Base-by-base conservation (phyloP, 2,329 filamentous ascomycete species). In the Paecilomyces sp. region DNA sequence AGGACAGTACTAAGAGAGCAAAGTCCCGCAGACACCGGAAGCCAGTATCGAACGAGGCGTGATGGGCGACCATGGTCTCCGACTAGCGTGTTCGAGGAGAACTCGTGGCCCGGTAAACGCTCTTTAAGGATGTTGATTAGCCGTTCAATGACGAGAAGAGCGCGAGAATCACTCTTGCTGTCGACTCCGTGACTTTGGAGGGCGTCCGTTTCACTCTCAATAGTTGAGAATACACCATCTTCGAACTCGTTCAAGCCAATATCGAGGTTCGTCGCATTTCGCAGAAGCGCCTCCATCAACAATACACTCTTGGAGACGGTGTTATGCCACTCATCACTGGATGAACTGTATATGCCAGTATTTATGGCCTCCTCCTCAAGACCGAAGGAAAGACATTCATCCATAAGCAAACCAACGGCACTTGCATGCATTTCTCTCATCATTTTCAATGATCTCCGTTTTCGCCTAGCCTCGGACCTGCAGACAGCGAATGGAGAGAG, bases 1-100 rank as follows among this genome's bases (percentile, higher is more conserved):
- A 97, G 79, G n/a, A 96, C 81, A 0, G 92, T 96, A 15, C 90
- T 92, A 0, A 91, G 93, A 0, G 92, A 97, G 11, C 96, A 78
- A 2, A 97, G 72, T 1, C 91, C 82, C 8, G 85, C 74, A 1
- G 85, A 82, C 0, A 85, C 83, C 0, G 92, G 91, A 4, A 97
- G 80, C 94, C 94, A 99, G 75, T 96, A 97, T 55, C 94, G 86
- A 2, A 95, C 81, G 4, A 94, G 68, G 47, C 79, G 78, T 3
- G 89, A 86, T 0, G 94, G 94, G 24, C 88, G 87, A 7, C 93
- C 92, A 70, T 93, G 88, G 57, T 85, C 76, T 30, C 74, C 73
- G 3, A 88, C 83, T 3, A 89, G 74, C 0, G 72, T 70, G 50
- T 79, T 77, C 61, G 88, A 87, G 41, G 81, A 80, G 8, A 73